Percentiles rank a stretch among this genome's conserved stretches.
These are phyloP conservation scores for Chaetothyriales sp. DNA, from an alignment of 2,329 filamentous ascomycete genomes.

Conservation along the genomic window DNA sequence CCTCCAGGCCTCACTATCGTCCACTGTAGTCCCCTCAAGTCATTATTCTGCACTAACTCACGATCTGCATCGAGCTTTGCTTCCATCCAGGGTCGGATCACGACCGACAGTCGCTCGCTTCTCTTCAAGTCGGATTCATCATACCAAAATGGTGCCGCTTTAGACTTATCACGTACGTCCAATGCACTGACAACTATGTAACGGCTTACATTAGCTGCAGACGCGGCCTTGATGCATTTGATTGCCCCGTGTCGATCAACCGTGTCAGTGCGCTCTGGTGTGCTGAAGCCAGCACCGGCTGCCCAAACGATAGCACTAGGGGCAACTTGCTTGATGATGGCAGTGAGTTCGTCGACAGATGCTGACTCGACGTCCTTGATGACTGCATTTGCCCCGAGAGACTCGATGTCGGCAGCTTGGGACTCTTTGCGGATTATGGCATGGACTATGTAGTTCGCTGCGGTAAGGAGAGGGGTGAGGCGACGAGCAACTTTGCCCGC, in stretches of 20 bases:
- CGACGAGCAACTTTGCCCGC: slow-evolving; percentile 1
- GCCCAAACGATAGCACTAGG: slow-evolving; percentile 3
- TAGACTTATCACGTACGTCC: slow-evolving; percentile 1
- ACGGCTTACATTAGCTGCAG: neutral
- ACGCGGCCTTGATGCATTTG: neutral
- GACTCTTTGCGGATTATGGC: too few species aligned
- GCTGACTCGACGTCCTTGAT: neutral
- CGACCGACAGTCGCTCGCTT: neutral
- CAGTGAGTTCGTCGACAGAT: neutral
- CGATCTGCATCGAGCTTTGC: slow-evolving; percentile 2
- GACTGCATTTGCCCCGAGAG: neutral
- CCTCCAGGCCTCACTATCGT: neutral
- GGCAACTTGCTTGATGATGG: neutral
- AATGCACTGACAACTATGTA: slow-evolving; percentile 1
- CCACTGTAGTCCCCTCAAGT: neutral
- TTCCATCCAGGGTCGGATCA: slow-evolving; percentile 1
- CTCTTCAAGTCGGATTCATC: neutral
- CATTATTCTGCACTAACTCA: neutral
- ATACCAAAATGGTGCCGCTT: slow-evolving; percentile 1
- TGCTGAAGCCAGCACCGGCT: slow-evolving; percentile 1
- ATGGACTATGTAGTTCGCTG: too few species aligned
- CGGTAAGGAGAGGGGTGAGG: neutral
- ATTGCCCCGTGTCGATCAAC: slow-evolving; percentile 4
- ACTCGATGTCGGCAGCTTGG: neutral
- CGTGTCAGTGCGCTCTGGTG: neutral